Percentiles rank a stretch among this genome's conserved stretches.
Conservation (phyloP, 768 basidiomycete species). For the Tulasnella sp. region DNA sequence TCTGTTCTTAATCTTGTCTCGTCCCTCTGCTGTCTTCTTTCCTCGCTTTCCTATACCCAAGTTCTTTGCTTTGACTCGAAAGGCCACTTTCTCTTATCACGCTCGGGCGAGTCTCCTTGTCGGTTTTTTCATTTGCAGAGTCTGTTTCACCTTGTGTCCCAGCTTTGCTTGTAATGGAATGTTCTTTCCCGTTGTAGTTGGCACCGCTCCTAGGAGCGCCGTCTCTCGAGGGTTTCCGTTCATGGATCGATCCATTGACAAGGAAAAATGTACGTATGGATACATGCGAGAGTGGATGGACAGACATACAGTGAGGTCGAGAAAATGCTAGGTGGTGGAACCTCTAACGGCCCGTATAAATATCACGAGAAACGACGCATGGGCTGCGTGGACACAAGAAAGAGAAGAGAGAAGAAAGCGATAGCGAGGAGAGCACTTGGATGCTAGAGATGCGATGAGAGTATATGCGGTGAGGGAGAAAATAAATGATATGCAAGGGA, state of each 20-base stretch:
- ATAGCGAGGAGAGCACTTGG: not conserved
- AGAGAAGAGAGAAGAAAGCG: not conserved
- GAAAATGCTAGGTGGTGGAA: not conserved
- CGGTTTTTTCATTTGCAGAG: too few species aligned
- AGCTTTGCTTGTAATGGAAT: too few species aligned
- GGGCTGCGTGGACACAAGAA: not conserved
- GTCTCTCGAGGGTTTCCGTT: not conserved
- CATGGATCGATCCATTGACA: slow-evolving; percentile 11
- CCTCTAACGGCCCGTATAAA: slow-evolving; percentile 9
- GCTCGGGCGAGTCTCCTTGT: too few species aligned
- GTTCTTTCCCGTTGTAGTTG: not conserved
- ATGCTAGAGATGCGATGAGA: not conserved
- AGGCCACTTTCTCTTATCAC: not conserved
- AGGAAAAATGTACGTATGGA: slow-evolving; percentile 12
- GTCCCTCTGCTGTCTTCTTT: too few species aligned
- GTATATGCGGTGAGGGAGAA: not conserved
- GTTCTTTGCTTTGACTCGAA: not conserved
- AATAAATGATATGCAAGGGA: slow-evolving; percentile 4
- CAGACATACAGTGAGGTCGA: slow-evolving; percentile 9
- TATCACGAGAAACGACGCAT: not conserved
- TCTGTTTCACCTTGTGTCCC: too few species aligned
- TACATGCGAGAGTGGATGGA: slow-evolving; percentile 3
- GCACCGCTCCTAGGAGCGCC: not conserved
- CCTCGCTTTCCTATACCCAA: not conserved
- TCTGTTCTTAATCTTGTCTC: too few species aligned